Evolutionary conservation across 2,329 filamentous ascomycete species (phyloP).

Genomic region (Colletotrichum sp.): DNA sequence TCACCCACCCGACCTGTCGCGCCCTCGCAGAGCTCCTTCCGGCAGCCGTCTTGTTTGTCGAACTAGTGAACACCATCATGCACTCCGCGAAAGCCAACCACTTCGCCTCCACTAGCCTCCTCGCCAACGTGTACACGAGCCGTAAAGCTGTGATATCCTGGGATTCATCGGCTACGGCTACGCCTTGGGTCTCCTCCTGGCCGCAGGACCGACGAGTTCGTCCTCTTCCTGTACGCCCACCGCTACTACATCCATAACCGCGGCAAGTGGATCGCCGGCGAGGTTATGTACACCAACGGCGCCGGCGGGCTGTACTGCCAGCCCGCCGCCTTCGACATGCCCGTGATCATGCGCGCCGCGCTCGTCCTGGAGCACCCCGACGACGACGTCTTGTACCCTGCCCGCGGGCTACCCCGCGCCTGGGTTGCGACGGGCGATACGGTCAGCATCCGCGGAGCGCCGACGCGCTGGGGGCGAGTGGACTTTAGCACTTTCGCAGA

Average conservation of each 20-base stretch:
- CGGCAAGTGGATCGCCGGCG: not conserved
- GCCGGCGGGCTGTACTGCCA: not conserved
- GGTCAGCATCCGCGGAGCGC: not conserved
- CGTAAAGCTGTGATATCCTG: not conserved
- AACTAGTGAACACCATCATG: too few relatives aligned
- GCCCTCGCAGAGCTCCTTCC: too few relatives aligned
- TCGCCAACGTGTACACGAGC: not conserved
- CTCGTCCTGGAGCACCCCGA: not conserved
- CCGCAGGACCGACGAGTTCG: not conserved
- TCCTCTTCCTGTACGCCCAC: not conserved
- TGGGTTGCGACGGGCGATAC: not conserved
- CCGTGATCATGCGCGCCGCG: not conserved
- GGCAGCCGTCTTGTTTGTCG: too few relatives aligned
- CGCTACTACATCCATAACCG: not conserved
- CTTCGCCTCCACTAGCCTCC: rapidly evolving
- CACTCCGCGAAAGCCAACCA: not conserved
- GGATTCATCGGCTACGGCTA: not conserved
- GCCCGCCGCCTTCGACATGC: not conserved
- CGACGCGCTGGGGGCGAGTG: not conserved
- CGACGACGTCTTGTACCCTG: not conserved
- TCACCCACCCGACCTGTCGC: too few relatives aligned
- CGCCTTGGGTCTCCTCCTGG: not conserved
- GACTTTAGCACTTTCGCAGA: not conserved
- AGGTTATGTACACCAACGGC: not conserved
- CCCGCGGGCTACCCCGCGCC: not conserved